Conservation (phyloP, 495 filamentous ascomycete genomes). For the Elaphomyces granulatus region DNA sequence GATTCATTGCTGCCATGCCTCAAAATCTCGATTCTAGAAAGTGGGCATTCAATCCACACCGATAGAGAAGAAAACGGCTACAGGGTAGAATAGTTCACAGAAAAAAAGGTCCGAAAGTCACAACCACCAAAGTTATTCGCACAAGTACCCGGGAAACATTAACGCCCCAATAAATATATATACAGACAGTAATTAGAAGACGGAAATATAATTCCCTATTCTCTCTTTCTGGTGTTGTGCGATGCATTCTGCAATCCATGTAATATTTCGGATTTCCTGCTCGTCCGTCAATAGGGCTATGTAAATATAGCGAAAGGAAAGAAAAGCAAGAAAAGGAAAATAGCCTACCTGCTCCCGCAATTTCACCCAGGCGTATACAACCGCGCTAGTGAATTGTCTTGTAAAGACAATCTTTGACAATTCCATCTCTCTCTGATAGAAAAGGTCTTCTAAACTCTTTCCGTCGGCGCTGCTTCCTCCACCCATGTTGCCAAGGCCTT, state of each 20-base stretch:
- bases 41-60: too few relatives aligned
- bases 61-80: too few relatives aligned
- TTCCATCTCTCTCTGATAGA: constrained; percentile 99
- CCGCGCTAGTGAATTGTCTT: constrained; percentile 84
- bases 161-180: too few relatives aligned
- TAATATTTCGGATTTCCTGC: constrained; percentile 98
- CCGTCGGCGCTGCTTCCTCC: constrained; percentile 62
- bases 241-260: constrained; percentile 99
- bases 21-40: too few relatives aligned
- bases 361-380: constrained; percentile 98
- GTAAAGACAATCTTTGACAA: constrained; percentile 91
- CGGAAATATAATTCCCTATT: constrained; percentile 96
- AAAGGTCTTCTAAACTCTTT: constrained; percentile 90
- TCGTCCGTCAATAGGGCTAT: too few relatives aligned
- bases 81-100: too few relatives aligned
- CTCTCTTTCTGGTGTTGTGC: constrained; percentile 99
- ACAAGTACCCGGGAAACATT: too few relatives aligned
- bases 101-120: too few relatives aligned
- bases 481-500: constrained; percentile 68
- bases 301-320: too few relatives aligned
- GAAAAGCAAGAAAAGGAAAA: not conserved
- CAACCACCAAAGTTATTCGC: too few relatives aligned
- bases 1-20: too few relatives aligned
- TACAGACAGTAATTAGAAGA: constrained; percentile 61
- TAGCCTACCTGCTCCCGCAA: constrained; percentile 80